Percentiles rank a stretch among this genome's conserved stretches.
phyloP scores from a whole-genome alignment of 1,139 yeast genomes.

The Petasospora fabianii region DNA sequence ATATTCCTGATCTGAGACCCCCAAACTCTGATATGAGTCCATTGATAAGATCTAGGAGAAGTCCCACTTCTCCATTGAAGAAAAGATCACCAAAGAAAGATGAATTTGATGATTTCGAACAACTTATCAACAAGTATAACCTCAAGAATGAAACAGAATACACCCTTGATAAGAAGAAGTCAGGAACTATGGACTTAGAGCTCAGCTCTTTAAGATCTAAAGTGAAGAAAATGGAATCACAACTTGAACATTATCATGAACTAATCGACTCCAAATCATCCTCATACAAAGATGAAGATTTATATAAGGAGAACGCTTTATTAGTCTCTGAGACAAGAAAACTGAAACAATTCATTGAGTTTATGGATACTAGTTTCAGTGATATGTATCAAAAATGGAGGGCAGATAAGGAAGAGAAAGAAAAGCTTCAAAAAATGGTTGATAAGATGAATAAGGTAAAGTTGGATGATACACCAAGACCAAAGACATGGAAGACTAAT shows the following conservation, averaged over 20 bases:
- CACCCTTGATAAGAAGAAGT: not conserved
- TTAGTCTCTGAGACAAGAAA: constrained; percentile 13
- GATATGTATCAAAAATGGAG: constrained; percentile 18
- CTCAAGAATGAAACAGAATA: constrained; percentile 10
- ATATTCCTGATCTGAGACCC: constrained; percentile 17
- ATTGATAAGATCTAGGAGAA: not conserved
- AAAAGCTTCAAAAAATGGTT: constrained; percentile 10
- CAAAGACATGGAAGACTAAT: not conserved
- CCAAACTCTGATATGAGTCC: not conserved
- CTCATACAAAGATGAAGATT: constrained; percentile 4
- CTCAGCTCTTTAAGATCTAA: constrained; percentile 8
- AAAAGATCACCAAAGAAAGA: not conserved
- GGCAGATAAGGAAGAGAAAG: constrained; percentile 13
- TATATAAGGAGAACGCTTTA: constrained; percentile 7
- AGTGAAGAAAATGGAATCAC: constrained; percentile 12
- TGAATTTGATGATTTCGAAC: constrained; percentile 9
- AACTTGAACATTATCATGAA: constrained; percentile 5
- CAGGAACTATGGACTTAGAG: not conserved
- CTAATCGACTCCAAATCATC: constrained; percentile 1
- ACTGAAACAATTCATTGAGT: constrained; percentile 18
- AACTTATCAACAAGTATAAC: constrained; percentile 16
- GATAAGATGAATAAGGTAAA: constrained; percentile 3
- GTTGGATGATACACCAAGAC: constrained; percentile 1
- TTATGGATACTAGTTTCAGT: constrained; percentile 22
- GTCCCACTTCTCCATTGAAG: not conserved